phyloP scores from a whole-genome alignment of 2,329 filamentous ascomycete genomes.

The Xylariomycetidae sp. region DNA sequence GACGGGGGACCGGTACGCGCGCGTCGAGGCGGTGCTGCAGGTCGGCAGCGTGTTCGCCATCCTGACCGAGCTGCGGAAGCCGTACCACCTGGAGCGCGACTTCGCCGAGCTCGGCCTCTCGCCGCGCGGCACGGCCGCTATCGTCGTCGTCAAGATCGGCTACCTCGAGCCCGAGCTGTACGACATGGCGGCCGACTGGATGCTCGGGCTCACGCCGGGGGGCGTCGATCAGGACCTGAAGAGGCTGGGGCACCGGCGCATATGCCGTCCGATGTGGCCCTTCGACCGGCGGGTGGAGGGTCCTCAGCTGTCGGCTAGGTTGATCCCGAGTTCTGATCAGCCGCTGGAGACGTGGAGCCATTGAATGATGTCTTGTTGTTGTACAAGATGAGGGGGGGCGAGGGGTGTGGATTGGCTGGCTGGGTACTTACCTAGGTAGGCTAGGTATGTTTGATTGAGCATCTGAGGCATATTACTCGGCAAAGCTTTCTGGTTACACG shows the following conservation, averaged over 20 bases:
- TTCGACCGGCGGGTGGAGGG: constrained; percentile 33
- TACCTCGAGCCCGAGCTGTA: constrained; percentile 52
- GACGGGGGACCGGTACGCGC: constrained; percentile 43
- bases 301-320: constrained; percentile 30
- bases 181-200: constrained; percentile 50
- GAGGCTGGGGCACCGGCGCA: constrained; percentile 42
- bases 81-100: constrained; percentile 48
- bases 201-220: constrained; percentile 48
- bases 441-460: too few species aligned
- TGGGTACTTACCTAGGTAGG: too few species aligned
- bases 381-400: too few species aligned
- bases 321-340: constrained; percentile 31
- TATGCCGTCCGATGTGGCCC: constrained; percentile 44
- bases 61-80: constrained; percentile 46
- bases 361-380: too few species aligned
- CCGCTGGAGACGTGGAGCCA: too few species aligned
- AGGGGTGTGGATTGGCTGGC: too few species aligned
- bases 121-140: constrained; percentile 40
- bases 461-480: too few species aligned
- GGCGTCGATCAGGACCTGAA: constrained; percentile 49
- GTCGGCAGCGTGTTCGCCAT: constrained; percentile 48
- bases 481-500: too few species aligned
- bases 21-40: constrained; percentile 43
- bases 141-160: constrained; percentile 53
- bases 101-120: constrained; percentile 43